phyloP scores from a whole-genome alignment of 2,329 filamentous ascomycete genomes.

The Diaporthe aspalathi region DNA sequence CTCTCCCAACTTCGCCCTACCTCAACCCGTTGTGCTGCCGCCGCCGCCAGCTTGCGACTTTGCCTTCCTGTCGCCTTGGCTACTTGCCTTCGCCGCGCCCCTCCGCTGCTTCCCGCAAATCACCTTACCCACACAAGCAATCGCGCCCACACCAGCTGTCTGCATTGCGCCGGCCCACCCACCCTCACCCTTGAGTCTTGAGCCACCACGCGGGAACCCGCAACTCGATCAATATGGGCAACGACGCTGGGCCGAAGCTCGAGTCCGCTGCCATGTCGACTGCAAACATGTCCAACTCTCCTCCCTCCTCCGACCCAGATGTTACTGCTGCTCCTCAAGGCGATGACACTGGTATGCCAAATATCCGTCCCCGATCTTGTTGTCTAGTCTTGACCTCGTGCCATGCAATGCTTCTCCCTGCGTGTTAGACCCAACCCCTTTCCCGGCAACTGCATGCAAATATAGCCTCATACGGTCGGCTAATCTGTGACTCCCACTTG shows the following conservation, averaged over 20 bases:
- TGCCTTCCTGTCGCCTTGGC: neutral
- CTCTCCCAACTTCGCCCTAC: neutral
- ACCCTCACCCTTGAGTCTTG: too few relatives aligned
- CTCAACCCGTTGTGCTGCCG: neutral
- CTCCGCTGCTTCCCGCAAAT: neutral
- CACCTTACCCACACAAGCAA: neutral
- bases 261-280: constrained; percentile 34
- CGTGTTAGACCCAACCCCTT: neutral
- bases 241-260: constrained; percentile 38
- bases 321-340: constrained; percentile 31
- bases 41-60: constrained; percentile 18
- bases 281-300: constrained; percentile 33
- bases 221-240: constrained; percentile 34
- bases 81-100: constrained; percentile 7
- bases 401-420: neutral
- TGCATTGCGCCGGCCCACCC: constrained; percentile 6
- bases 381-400: constrained; percentile 1
- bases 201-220: neutral
- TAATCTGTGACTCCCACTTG: constrained; percentile 26
- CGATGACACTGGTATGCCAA: constrained; percentile 40
- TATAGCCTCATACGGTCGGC: neutral
- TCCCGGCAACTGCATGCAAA: neutral
- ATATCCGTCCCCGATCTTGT: constrained; percentile 7
- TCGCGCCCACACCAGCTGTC: neutral
- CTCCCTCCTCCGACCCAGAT: constrained; percentile 35